Base-by-base conservation (phyloP, 805 yeast genomes). In the Kuraishia ogatae region DNA sequence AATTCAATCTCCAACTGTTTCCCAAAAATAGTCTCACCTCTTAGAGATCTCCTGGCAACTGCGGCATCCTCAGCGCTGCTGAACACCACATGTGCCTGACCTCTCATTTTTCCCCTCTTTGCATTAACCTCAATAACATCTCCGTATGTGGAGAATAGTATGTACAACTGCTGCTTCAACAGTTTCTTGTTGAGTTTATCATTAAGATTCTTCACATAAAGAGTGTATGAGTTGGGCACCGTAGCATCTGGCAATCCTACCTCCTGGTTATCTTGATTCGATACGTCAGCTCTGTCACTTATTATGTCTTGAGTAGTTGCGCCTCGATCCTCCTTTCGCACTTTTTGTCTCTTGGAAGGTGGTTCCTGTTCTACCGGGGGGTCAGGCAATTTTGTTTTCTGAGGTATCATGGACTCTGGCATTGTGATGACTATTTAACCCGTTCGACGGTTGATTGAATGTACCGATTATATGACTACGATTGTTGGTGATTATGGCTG, bases 1-100 rank as follows among this genome's bases (percentile, higher is more conserved):
- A 70, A 81, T 51, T 74, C 76, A 2, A 85, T 68, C 11, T 61
- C 64, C 51, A 85, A 57, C 4, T 69, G 68, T 59, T 82, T 83
- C 1, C 80, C 84, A 60, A 86, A 84, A 39, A 87, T 73, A 2
- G 57, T 55, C 39, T 75, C 77, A 1, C 73, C 72, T 51, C 84
- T 77, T 13, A 82, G 62, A 4, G 77, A 66, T 46, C 74, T 71
- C 58, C 78, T 52, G 0, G 89, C 89, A 51, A 71, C 52, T 13
- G 75, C 71, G 0, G 91, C 84, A 49, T 77, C 79, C 21, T 75
- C 76, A 1, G 71, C 56, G 23, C 77, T 74, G 39, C 78, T 73
- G 59, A 83, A 74, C 1, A 79, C 70, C 1, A 86, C 66, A 71
- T 85, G 87, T 0, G 90, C 91, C 62, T 84, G 89, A 0, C 90